A percentile compares a stretch with the other conserved stretches of the same genome.
phyloP scores from a whole-genome alignment of 805 yeast species.

The Barnettozyma californica region DNA sequence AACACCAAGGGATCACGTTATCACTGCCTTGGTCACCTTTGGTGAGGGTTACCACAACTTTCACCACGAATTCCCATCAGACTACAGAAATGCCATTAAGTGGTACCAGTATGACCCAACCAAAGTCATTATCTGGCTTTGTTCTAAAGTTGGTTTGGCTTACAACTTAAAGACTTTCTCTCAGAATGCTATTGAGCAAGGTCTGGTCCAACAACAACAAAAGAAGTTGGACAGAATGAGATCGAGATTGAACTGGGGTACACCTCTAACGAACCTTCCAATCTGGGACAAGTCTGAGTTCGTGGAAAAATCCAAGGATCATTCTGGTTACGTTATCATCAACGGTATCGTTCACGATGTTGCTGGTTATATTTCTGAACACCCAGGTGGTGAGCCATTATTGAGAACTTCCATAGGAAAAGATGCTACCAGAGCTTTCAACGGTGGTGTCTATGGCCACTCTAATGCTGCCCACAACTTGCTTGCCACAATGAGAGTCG shows the following conservation, averaged over 20 bases:
- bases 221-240: conserved; percentile 67
- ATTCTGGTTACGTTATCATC: conserved; percentile 60
- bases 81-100: conserved; percentile 80
- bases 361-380: conserved; percentile 60
- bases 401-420: conserved; percentile 68
- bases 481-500: conserved; percentile 78
- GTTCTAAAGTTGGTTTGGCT: conserved; percentile 64
- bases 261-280: conserved; percentile 59
- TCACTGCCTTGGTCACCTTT: conserved; percentile 77
- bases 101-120: conserved; percentile 91
- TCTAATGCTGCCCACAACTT: conserved; percentile 83
- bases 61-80: conserved; percentile 88
- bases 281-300: conserved; percentile 68
- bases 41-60: conserved; percentile 90
- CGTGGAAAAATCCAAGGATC: conserved; percentile 34
- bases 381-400: conserved; percentile 81
- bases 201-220: conserved; percentile 76
- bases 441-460: conserved; percentile 82
- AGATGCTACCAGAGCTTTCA: conserved; percentile 80
- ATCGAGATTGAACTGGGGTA: conserved; percentile 68
- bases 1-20: conserved; percentile 78
- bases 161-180: conserved; percentile 68
- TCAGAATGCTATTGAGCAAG: conserved; percentile 78
- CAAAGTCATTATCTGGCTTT: conserved; percentile 51
- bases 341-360: conserved; percentile 80